These are phyloP conservation scores for Russula lepida DNA, from an alignment of 768 basidiomycete species.

Conservation along the genomic window DNA sequence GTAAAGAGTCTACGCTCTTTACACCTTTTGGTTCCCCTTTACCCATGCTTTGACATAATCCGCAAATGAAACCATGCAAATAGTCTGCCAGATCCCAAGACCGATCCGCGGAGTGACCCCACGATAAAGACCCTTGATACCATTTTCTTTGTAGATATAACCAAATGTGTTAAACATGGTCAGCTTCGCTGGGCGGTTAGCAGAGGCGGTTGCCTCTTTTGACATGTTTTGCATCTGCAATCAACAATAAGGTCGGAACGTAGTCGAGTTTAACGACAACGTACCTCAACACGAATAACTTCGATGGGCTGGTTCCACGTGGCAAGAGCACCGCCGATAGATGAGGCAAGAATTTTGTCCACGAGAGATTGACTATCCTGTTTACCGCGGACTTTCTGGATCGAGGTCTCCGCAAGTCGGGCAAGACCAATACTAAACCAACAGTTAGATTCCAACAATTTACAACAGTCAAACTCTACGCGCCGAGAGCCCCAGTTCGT, in stretches of 20 bases:
- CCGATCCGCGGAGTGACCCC: slow-evolving; percentile 96
- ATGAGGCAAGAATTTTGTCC: slow-evolving; percentile 86
- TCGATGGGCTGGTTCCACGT: slow-evolving; percentile 99
- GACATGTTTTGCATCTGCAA: slow-evolving; percentile 97
- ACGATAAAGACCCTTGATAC: slow-evolving; percentile 92
- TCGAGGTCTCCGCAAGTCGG: slow-evolving; percentile 75
- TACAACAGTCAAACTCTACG: slow-evolving; percentile 22
- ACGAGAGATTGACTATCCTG: slow-evolving; percentile 63
- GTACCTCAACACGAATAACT: slow-evolving; percentile 91
- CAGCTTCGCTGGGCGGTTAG: slow-evolving; percentile 82
- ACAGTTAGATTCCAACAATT: slow-evolving; percentile 9
- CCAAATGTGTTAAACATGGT: slow-evolving; percentile 85
- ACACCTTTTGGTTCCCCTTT: slow-evolving; percentile 27
- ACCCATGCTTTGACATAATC: slow-evolving; percentile 90
- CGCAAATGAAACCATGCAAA: slow-evolving; percentile 98
- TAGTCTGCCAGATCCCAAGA: slow-evolving; percentile 93
- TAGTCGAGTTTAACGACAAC: neutral
- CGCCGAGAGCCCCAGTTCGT: slow-evolving; percentile 92
- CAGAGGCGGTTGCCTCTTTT: slow-evolving; percentile 52
- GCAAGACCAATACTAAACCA: slow-evolving; percentile 87
- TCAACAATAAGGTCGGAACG: neutral
- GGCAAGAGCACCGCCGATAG: slow-evolving; percentile 88
- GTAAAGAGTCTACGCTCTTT: neutral
- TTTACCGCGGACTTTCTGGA: slow-evolving; percentile 74
- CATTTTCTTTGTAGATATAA: slow-evolving; percentile 97